phyloP scores from a whole-genome alignment of 2,329 filamentous ascomycete species.

The Coniochaeta sp. region DNA sequence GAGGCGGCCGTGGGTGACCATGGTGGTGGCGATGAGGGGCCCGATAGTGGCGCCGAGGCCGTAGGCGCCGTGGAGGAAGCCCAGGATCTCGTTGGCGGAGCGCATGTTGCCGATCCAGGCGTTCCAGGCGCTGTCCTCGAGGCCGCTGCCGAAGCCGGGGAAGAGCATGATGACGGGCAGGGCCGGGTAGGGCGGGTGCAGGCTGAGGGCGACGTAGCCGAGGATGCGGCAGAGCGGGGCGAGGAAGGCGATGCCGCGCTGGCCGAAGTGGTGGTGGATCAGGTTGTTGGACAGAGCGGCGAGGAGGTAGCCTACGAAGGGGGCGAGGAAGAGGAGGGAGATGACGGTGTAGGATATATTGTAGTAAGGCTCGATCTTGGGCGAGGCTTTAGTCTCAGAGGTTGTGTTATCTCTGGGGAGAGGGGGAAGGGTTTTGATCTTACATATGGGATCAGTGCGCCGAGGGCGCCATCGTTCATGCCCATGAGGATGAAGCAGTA shows the following conservation, averaged over 20 bases:
- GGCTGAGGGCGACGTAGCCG: slow-evolving; percentile 55
- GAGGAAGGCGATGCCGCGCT: slow-evolving; percentile 61
- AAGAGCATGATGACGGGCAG: slow-evolving; percentile 59
- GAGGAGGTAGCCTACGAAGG: slow-evolving; percentile 35
- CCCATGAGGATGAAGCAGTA: slow-evolving; percentile 60
- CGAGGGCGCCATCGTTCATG: slow-evolving; percentile 54
- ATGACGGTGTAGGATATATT: slow-evolving; percentile 37
- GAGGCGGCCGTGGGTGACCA: slow-evolving; percentile 55
- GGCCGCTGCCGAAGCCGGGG: slow-evolving; percentile 63
- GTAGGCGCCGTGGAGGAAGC: slow-evolving; percentile 62
- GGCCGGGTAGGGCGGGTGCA: slow-evolving; percentile 62
- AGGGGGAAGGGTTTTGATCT: background rate
- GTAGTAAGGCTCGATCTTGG: slow-evolving; percentile 37
- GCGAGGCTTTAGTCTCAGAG: background rate
- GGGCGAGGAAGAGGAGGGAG: slow-evolving; percentile 39
- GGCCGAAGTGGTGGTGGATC: slow-evolving; percentile 39
- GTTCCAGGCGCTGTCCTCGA: slow-evolving; percentile 51
- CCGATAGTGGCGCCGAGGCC: slow-evolving; percentile 60
- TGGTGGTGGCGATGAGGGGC: slow-evolving; percentile 63
- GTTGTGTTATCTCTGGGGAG: too few species aligned
- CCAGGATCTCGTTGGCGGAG: slow-evolving; percentile 61
- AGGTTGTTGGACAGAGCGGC: slow-evolving; percentile 36
- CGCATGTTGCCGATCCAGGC: slow-evolving; percentile 58
- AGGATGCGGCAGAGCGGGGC: slow-evolving; percentile 52
- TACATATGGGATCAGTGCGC: slow-evolving; percentile 6